Evolutionary conservation across 306 rosid genomes (phyloP), one percentile per base, ranked within the genome.

Genomic region (Malus fusca): DNA sequence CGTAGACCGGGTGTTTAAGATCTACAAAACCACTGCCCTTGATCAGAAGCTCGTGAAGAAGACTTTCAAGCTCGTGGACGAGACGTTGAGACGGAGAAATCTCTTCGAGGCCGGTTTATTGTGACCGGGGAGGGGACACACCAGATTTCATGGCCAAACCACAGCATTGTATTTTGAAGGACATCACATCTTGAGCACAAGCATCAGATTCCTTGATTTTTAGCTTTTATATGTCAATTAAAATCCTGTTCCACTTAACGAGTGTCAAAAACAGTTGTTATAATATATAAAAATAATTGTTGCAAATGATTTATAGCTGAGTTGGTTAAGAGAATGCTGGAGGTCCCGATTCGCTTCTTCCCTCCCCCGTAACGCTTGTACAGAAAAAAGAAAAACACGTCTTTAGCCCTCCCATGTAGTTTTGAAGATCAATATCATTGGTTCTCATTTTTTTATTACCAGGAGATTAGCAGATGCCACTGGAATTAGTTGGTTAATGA

Each of bases 11-110:
- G 98, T 88, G 62, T 96, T 96, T 23, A 96, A 96, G 89, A 88
- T 92, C 76, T 95, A 95, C 42, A 79, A 97, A 65, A 95, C 99
- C 22, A 95, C 99, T 23, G 99, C 99, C 30, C 98, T 95, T 62
- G 99, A 95, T 88, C 99, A 95, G 83, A 95, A 92, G 87, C 96
- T 92, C 46, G 96, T 95, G 78, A 95, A 95, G 93, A 95, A 95
- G 88, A 92, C 99, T 2, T 92, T 96, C 91, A 96, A 96, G 90
- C 98, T 96, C 30, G 98, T 96, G 6, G 98, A 96, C 19, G 99
- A 96, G 85, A 90, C 96, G 23, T 84, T 96, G 81, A 88, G 98
- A 87, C 84, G 98, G 78, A 85, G 99, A 84, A 88, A 96, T 84
- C 98, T 96, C 78, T 88, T 90, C 9, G 99, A 96, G 78, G 97